Conservation (phyloP, 2,329 filamentous ascomycete genomes). For the Intubia oerlemansii region DNA sequence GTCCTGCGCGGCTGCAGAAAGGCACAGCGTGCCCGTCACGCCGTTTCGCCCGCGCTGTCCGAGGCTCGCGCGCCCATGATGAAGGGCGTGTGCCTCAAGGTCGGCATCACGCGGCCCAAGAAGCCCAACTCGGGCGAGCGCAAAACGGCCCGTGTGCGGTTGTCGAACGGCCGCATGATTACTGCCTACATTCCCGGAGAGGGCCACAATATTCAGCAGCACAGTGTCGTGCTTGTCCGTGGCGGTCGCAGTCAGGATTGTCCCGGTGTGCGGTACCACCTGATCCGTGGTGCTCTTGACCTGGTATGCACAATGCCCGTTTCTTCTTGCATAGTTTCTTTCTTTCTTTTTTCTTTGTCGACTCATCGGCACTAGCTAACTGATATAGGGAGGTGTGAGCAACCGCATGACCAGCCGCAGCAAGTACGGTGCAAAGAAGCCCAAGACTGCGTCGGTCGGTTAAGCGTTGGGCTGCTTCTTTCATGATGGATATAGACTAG, state of each 20-base stretch:
- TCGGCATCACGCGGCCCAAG: constrained; percentile 86
- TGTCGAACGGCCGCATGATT: constrained; percentile 71
- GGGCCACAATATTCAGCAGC: constrained; percentile 97
- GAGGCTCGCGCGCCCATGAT: constrained; percentile 51
- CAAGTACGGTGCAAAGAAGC: constrained; percentile 98
- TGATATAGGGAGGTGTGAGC: constrained; percentile 60
- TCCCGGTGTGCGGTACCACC: constrained; percentile 89
- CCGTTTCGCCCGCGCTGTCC: constrained; percentile 66
- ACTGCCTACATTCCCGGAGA: constrained; percentile 93
- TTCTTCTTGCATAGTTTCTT: background rate
- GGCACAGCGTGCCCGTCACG: constrained; percentile 61
- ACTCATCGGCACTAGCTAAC: background rate
- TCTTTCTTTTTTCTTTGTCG: no score
- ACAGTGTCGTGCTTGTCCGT: constrained; percentile 89
- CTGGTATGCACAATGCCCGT: no score
- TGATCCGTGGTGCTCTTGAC: constrained; percentile 81
- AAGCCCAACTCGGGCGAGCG: constrained; percentile 97
- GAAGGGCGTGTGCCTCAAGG: constrained; percentile 91
- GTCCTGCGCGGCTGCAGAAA: constrained; percentile 57
- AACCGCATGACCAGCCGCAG: constrained; percentile 69
- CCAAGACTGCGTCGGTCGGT: constrained; percentile 53
- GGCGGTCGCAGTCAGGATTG: constrained; percentile 91
- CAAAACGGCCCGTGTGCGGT: constrained; percentile 78
- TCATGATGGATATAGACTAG: background rate
- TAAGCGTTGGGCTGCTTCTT: constrained; percentile 8